Conservation (phyloP, 805 yeast genomes). For the Scheffersomyces lignosus region DNA sequence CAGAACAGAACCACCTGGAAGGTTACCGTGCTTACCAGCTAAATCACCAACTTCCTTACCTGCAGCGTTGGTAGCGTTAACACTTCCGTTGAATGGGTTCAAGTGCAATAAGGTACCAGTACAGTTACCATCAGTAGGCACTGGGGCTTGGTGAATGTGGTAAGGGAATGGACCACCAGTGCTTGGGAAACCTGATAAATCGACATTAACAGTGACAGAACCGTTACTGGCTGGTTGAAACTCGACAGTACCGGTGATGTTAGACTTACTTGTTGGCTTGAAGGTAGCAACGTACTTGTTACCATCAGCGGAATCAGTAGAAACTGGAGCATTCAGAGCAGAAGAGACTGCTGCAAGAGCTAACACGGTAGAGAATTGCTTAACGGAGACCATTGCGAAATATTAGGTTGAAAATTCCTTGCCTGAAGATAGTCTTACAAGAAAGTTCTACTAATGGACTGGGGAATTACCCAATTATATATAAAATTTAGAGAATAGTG, state of each 20-base stretch:
- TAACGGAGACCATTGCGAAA: constrained; percentile 10
- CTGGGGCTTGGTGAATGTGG: constrained; percentile 38
- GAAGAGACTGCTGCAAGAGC: constrained; percentile 14
- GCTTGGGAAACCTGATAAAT: constrained; percentile 31
- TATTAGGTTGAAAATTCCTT: too few relatives aligned
- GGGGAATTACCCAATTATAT: too few relatives aligned
- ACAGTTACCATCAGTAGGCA: constrained; percentile 34
- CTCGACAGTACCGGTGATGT: constrained; percentile 27
- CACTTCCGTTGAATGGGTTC: constrained; percentile 38
- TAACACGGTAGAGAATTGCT: constrained; percentile 3
- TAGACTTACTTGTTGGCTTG: constrained; percentile 14
- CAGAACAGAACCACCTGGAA: constrained; percentile 25
- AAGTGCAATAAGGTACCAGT: constrained; percentile 36
- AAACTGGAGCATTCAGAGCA: constrained; percentile 24
- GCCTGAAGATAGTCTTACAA: background rate
- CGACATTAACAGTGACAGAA: constrained; percentile 31
- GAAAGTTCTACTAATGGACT: too few relatives aligned
- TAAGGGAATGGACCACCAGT: constrained; percentile 40
- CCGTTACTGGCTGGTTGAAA: constrained; percentile 33
- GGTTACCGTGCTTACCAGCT: constrained; percentile 38
- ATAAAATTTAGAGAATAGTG: too few relatives aligned
- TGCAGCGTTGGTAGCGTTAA: constrained; percentile 19
- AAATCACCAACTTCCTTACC: constrained; percentile 39
- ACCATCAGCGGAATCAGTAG: constrained; percentile 29
- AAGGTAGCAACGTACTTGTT: constrained; percentile 29